A percentile compares a stretch with the other conserved stretches of the same genome.
phyloP scores from a whole-genome alignment of 257 asterid genomes.

The Scutellaria barbata region DNA sequence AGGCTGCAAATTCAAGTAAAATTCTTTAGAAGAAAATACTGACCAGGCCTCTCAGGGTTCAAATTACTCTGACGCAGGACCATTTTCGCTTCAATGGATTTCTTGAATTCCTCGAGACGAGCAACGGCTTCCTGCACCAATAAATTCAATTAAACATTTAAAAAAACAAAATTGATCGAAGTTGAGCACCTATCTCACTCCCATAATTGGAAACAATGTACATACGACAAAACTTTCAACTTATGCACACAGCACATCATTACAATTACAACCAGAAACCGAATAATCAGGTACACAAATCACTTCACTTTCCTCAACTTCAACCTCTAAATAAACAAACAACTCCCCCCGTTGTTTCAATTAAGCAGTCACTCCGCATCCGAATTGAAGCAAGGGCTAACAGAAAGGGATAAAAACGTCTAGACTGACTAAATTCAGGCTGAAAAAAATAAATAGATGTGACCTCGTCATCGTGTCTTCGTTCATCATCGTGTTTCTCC shows the following conservation, averaged over 20 bases:
- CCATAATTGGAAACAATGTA: slow-evolving; percentile 2
- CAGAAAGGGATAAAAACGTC: slow-evolving; percentile 5
- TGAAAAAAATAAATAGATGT: slow-evolving; percentile 12
- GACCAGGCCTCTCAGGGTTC: slow-evolving; percentile 97
- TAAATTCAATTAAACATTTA: not conserved
- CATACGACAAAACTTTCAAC: not conserved
- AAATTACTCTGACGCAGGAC: slow-evolving; percentile 74
- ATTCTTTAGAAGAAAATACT: slow-evolving; percentile 28
- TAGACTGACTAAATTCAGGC: slow-evolving; percentile 14
- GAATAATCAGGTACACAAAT: slow-evolving; percentile 17
- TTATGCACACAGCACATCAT: not conserved
- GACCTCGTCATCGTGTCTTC: slow-evolving; percentile 54
- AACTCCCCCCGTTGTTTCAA: not conserved
- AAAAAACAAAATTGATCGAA: no score
- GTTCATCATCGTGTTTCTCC: slow-evolving; percentile 79
- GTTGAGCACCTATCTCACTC: not conserved
- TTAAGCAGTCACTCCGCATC: slow-evolving; percentile 23
- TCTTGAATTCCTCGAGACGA: slow-evolving; percentile 92
- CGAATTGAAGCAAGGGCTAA: slow-evolving; percentile 30
- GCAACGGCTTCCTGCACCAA: slow-evolving; percentile 85
- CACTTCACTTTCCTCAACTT: slow-evolving; percentile 13
- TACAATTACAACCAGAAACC: slow-evolving; percentile 9
- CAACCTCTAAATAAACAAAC: not conserved
- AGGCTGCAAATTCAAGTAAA: slow-evolving; percentile 20
- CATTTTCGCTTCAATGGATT: slow-evolving; percentile 79